These are phyloP conservation scores for Purshia tridentata DNA, from an alignment of 306 rosid genomes.

Conservation along the genomic window DNA sequence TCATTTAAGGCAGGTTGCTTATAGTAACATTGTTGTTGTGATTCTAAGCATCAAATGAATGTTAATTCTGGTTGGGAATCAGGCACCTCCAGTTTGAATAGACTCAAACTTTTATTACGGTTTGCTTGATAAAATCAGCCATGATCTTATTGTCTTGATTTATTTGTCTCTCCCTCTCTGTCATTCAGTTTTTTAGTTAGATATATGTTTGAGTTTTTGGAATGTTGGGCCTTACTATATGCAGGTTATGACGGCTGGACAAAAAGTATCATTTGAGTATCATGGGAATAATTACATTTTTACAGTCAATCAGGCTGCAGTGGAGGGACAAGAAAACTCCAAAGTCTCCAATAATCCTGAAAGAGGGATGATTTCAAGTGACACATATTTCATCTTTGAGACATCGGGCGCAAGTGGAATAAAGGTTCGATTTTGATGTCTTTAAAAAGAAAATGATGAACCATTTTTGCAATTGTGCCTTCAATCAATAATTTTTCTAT, in stretches of 20 bases:
- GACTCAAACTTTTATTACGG: not conserved
- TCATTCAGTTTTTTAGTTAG: not conserved
- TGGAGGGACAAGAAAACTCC: conserved; percentile 69
- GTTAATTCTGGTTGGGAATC: not conserved
- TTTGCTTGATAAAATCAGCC: not conserved
- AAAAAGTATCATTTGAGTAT: conserved; percentile 78
- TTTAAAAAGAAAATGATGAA: not conserved
- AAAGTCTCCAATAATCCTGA: conserved; percentile 51
- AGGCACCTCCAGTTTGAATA: not conserved
- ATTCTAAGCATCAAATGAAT: too few species aligned
- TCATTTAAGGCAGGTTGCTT: not conserved
- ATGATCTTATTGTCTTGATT: not conserved
- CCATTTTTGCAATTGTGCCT: not conserved
- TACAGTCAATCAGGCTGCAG: conserved; percentile 64
- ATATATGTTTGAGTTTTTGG: conserved; percentile 1
- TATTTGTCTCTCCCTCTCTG: not conserved
- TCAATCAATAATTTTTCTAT: not conserved
- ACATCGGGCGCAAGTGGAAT: conserved; percentile 82
- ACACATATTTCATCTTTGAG: conserved; percentile 84
- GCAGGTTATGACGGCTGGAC: conserved; percentile 92
- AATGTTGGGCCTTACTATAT: conserved; percentile 22
- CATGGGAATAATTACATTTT: conserved; percentile 80
- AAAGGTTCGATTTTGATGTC: conserved; percentile 51
- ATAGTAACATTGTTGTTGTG: not conserved
- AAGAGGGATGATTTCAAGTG: conserved; percentile 83